Conservation (phyloP, 331 rosid species). For the Malus hybrid region DNA sequence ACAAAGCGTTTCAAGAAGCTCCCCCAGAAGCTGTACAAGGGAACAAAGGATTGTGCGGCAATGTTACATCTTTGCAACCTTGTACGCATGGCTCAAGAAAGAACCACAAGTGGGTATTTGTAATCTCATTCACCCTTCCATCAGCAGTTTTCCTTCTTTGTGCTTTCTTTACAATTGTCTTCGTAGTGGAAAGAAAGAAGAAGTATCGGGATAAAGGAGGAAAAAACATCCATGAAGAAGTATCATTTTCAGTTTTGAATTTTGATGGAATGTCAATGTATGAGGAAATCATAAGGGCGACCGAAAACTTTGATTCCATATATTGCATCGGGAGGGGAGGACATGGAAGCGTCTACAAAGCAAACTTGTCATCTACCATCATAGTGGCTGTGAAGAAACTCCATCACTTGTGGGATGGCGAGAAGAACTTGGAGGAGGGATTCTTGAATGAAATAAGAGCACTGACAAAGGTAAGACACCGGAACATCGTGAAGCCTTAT, state of each 20-base stretch:
- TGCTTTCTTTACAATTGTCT: background rate
- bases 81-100: constrained; percentile 8
- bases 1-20: constrained; percentile 1
- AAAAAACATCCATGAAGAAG: background rate
- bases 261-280: background rate
- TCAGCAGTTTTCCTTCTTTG: background rate
- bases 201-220: background rate
- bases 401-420: background rate
- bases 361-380: background rate
- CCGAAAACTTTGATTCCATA: background rate
- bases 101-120: background rate
- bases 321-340: constrained; percentile 38
- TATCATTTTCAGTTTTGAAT: constrained; percentile 1
- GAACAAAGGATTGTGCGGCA: constrained; percentile 31
- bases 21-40: background rate
- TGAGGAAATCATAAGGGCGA: background rate
- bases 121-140: background rate
- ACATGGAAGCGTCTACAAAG: constrained; percentile 39
- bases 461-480: background rate
- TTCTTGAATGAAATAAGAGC: constrained; percentile 4
- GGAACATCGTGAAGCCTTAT: constrained; percentile 4
- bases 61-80: background rate
- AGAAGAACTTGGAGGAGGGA: background rate
- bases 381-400: constrained; percentile 43
- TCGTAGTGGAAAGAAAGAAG: background rate